Base-by-base conservation (phyloP, 495 filamentous ascomycete species). In the Talaromyces ruber region DNA sequence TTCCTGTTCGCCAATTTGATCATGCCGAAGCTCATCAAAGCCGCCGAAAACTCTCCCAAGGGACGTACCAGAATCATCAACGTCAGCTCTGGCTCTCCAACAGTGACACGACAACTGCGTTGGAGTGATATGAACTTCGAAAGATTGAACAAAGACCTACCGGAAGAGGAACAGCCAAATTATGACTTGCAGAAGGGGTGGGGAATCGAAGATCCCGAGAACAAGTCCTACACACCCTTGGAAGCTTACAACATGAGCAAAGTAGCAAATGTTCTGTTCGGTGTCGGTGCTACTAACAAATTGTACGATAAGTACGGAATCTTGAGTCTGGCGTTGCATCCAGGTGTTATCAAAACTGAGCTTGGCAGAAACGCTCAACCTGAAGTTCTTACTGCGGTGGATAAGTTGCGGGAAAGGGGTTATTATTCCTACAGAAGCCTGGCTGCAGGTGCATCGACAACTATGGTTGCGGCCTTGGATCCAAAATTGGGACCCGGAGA, bases 121-220 rank as follows among this genome's bases (percentile, higher is more conserved):
- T 80, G 73, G 70, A 74, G 70, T 65, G 79, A 81, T 59, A 62
- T 72, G 62, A 77, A 73, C 61, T 79, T 75, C 62, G 66, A 73
- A 6, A 75, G 69, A 66, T 60, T 58, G 26, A 77, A 71, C 67
- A 73, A 71, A 43, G 72, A 76, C 29, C 70, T 80, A 3, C 73
- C 76, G 1, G 59, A 64, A 26, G 64, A 56, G 4, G 77, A 78
- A 43, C 73, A 77, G 64, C 77, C 77, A 0, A 28, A 61, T 8
- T 74, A 72, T 61, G 55, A 64, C 0, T 18, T 66, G 22, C 65
- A 68, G 34, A 61, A 62, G 59, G 6, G 11, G 16, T 79, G 67
- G 66, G 77, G 72, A 9, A 60, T 58, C 18, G 43, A 52, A 8
- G 66, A 69, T 25, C 24, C 55, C 1, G 69, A 72, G 66, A 59